These are phyloP conservation scores for Singerocomus rubriflavus DNA, from an alignment of 1,284 basidiomycete genomes.

Conservation along the genomic window DNA sequence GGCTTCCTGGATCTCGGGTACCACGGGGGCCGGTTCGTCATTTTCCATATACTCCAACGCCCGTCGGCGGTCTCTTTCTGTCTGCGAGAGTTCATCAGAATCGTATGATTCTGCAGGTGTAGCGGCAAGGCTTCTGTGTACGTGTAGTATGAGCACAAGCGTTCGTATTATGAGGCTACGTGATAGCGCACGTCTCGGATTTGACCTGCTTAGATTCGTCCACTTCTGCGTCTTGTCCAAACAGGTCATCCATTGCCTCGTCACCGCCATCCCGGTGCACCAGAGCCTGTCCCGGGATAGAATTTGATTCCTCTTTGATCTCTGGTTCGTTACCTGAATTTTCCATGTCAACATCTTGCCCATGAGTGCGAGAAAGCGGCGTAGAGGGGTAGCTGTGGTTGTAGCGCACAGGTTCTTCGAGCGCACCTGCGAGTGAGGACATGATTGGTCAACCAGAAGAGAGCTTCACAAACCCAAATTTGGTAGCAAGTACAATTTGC, in stretches of 20 bases:
- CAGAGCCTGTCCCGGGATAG: conserved; percentile 17
- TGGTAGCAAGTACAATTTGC: conserved; percentile 3
- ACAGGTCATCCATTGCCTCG: conserved; percentile 73
- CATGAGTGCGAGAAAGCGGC: conserved; percentile 11
- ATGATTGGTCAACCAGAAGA: conserved; percentile 18
- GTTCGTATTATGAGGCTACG: background rate
- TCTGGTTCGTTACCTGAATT: conserved; percentile 21
- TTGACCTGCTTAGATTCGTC: conserved; percentile 45
- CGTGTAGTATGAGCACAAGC: conserved; percentile 15
- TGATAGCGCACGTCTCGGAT: conserved; percentile 28
- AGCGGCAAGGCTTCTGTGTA: conserved; percentile 23
- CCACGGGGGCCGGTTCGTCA: conserved; percentile 56
- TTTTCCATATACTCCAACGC: conserved; percentile 82
- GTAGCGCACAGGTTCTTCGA: conserved; percentile 31
- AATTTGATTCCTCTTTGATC: conserved; percentile 26
- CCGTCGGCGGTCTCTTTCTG: conserved; percentile 64
- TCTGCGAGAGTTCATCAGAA: conserved; percentile 64
- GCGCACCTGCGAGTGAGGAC: conserved; percentile 43
- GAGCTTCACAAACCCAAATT: conserved; percentile 14
- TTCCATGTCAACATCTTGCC: conserved; percentile 46
- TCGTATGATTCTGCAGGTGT: conserved; percentile 52
- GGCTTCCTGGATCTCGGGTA: conserved; percentile 62
- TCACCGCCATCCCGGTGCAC: conserved; percentile 40
- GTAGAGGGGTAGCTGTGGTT: conserved; percentile 17
- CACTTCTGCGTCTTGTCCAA: conserved; percentile 67